Conservation (phyloP, 345 rosid genomes). For the Citrus medica region DNA sequence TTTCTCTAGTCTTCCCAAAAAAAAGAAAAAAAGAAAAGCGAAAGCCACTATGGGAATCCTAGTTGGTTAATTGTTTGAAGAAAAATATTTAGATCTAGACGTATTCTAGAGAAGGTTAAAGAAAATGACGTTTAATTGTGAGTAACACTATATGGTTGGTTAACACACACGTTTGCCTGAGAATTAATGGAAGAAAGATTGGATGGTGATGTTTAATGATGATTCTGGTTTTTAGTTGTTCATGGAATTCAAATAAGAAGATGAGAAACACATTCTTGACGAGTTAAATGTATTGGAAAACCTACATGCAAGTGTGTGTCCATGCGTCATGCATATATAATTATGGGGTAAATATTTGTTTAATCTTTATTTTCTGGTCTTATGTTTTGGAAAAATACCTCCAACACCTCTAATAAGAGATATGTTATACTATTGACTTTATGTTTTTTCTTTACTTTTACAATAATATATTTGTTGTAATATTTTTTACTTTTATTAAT, state of each 20-base stretch:
- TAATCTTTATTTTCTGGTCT: rapidly evolving
- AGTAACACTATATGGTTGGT: background rate
- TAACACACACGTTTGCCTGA: background rate
- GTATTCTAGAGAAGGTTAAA: conserved; percentile 13
- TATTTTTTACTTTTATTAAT: too few relatives aligned
- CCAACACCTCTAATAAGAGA: too few relatives aligned
- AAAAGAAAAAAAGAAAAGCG: too few relatives aligned
- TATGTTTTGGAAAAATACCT: too few relatives aligned
- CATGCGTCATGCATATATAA: too few relatives aligned
- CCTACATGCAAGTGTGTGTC: background rate
- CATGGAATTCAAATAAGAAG: background rate
- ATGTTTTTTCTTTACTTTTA: too few relatives aligned
- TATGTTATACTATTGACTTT: too few relatives aligned
- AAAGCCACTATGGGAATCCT: conserved; percentile 34
- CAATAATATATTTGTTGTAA: too few relatives aligned
- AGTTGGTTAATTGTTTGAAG: conserved; percentile 13
- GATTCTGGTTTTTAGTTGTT: background rate
- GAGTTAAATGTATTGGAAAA: background rate
- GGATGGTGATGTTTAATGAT: background rate
- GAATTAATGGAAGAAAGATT: background rate
- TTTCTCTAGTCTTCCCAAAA: background rate
- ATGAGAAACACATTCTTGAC: background rate
- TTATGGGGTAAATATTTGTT: too few relatives aligned
- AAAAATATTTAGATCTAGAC: background rate
- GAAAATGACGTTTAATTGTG: conserved; percentile 10